These are phyloP conservation scores for Aspergillus persii DNA, from an alignment of 2,329 filamentous ascomycete genomes.

Conservation along the genomic window DNA sequence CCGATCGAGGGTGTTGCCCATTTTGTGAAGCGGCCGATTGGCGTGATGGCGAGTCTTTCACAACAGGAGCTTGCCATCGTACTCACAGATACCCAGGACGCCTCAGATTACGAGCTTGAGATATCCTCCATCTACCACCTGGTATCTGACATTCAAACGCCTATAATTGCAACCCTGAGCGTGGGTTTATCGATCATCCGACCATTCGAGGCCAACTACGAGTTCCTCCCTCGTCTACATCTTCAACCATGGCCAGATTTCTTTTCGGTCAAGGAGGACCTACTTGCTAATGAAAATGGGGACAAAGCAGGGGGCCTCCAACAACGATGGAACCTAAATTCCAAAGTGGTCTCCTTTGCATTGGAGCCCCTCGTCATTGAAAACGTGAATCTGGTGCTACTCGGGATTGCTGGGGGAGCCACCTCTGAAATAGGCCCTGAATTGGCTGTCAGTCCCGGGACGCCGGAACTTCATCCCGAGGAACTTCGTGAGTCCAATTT, in stretches of 20 bases:
- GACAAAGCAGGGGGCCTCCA: slow-evolving; percentile 60
- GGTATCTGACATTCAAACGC: slow-evolving; percentile 73
- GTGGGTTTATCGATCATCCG: slow-evolving; percentile 71
- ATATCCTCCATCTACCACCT: slow-evolving; percentile 76
- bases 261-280: slow-evolving; percentile 61
- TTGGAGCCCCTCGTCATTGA: slow-evolving; percentile 60
- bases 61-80: slow-evolving; percentile 41
- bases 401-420: slow-evolving; percentile 61
- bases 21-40: slow-evolving; percentile 34
- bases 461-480: slow-evolving; percentile 57
- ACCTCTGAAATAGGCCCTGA: slow-evolving; percentile 50
- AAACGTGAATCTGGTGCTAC: slow-evolving; percentile 62
- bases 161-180: slow-evolving; percentile 70
- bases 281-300: slow-evolving; percentile 26
- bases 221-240: slow-evolving; percentile 77
- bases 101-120: slow-evolving; percentile 65
- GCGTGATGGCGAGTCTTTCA: slow-evolving; percentile 33
- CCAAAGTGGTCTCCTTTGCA: slow-evolving; percentile 72
- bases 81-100: slow-evolving; percentile 50
- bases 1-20: slow-evolving; percentile 29
- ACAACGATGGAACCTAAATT: slow-evolving; percentile 78
- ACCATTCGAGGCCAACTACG: slow-evolving; percentile 90
- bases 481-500: slow-evolving; percentile 72
- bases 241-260: slow-evolving; percentile 80
- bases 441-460: slow-evolving; percentile 29